Conservation (phyloP, 305 asterid species). For the Vinca major region DNA sequence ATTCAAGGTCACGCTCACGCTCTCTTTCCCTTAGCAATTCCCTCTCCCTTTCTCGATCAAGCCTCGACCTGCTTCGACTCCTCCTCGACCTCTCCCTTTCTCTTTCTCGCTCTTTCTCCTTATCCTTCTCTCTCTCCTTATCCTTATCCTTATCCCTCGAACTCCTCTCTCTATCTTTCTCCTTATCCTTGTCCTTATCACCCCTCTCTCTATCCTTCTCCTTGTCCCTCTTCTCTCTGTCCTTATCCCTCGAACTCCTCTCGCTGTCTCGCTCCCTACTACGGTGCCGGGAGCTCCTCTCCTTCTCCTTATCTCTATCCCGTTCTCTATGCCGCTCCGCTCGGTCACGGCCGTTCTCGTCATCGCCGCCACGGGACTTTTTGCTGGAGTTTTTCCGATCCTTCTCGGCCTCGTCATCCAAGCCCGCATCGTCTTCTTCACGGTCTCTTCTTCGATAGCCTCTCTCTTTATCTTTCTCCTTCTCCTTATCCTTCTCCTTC, state of each 20-base stretch:
- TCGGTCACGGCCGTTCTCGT: slow-evolving; percentile 53
- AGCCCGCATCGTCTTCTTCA: slow-evolving; percentile 46
- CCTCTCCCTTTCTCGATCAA: slow-evolving; percentile 30
- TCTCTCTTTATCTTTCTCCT: slow-evolving; percentile 52
- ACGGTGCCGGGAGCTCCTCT: slow-evolving; percentile 67
- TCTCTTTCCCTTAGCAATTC: slow-evolving; percentile 56
- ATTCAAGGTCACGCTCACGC: slow-evolving; percentile 35
- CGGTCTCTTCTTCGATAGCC: slow-evolving; percentile 67
- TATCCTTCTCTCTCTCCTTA: slow-evolving; percentile 31
- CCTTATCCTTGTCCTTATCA: slow-evolving; percentile 27
- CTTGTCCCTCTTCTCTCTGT: slow-evolving; percentile 21
- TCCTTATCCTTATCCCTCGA: slow-evolving; percentile 26
- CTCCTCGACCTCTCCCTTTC: slow-evolving; percentile 15
- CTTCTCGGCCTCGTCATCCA: slow-evolving; percentile 45
- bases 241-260: slow-evolving; percentile 22
- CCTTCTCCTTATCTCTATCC: slow-evolving; percentile 41
- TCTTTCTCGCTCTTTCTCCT: slow-evolving; percentile 17
- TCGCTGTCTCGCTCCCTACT: slow-evolving; percentile 29
- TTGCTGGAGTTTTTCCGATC: slow-evolving; percentile 60
- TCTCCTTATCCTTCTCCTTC: slow-evolving; percentile 41
- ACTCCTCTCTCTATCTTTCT: slow-evolving; percentile 28
- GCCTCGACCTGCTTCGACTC: slow-evolving; percentile 8
- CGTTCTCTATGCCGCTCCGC: slow-evolving; percentile 30
- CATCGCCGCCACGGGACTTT: slow-evolving; percentile 62
- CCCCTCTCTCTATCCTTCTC: slow-evolving; percentile 25